Evolutionary conservation across 2,329 filamentous ascomycete genomes (phyloP), one percentile per base, ranked within the genome.

Genomic region (Aspergillus sojae): DNA sequence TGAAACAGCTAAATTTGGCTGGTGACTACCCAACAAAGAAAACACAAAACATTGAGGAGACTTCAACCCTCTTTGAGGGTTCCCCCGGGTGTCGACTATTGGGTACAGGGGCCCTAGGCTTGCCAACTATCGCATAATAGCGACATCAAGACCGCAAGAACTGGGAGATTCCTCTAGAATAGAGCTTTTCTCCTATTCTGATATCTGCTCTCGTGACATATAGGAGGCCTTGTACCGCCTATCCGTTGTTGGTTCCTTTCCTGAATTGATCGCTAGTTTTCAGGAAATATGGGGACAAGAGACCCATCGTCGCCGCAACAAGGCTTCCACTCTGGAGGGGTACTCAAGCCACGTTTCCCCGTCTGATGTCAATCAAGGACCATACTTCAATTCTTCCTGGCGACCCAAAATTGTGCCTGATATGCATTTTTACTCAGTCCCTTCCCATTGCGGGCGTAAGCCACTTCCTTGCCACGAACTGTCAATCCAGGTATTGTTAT

Each of bases 391-490:
- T 19, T 21, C 9, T 28, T 55, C 12, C 30, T 54, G 6, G 65
- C 85, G 4, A 84, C 77, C 86, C 85, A 88, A 36, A 81, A 82
- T 70, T 87, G 85, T 28, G 84, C 84, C 58, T 80, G 75, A 64
- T 87, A 88, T 2, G 82, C 83, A 72, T 85, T 86, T 63, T 77
- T 81, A 0, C 79, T 84, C 71, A 88, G 68, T 0, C 83, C 83
- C 60, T 71, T 79, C 19, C 78, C 77, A 68, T 87, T 82, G 62
- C 84, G 85, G 1, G 81, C 82, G 70, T 88, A 88, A 16, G 81
- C 78, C 0, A 84, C 83, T 62, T 83, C 78, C 62, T 79, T 80
- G 5, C 82, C 79, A 58, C 83, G 74, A 0, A 85, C 77, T 45
- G 74, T 74, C 60, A 66, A 74, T 0, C 71, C 78, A 1, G 75